A percentile compares a stretch with the other conserved stretches of the same genome.
Evolutionary conservation across 2,329 filamentous ascomycete species (phyloP).

Genomic region (Zymoseptoria tritici): DNA sequence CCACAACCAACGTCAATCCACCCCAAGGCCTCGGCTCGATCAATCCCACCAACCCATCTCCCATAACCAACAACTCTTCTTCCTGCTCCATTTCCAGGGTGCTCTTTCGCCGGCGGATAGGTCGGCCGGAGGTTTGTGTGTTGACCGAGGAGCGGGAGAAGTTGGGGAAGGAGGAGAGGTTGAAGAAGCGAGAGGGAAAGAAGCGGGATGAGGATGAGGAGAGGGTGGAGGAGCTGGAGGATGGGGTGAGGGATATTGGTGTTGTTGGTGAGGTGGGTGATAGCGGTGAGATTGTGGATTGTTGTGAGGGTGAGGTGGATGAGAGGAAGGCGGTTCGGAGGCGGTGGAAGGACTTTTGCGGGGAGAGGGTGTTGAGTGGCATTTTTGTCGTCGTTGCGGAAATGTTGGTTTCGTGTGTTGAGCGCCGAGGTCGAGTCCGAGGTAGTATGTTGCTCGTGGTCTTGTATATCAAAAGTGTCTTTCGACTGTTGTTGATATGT

Average conservation of each 20-base stretch:
- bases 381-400: slow-evolving; percentile 3
- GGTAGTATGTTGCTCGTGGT: neutral
- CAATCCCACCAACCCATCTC: slow-evolving; percentile 18
- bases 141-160: slow-evolving; percentile 12
- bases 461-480: neutral
- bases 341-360: slow-evolving; percentile 22
- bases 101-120: slow-evolving; percentile 26
- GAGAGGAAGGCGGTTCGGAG: slow-evolving; percentile 22
- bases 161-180: slow-evolving; percentile 18
- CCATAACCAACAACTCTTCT: slow-evolving; percentile 20
- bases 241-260: neutral
- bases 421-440: neutral
- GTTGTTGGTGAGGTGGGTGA: slow-evolving; percentile 3
- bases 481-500: neutral
- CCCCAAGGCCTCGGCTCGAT: slow-evolving; percentile 27
- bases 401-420: no score
- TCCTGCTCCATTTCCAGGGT: slow-evolving; percentile 26
- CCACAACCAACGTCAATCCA: slow-evolving; percentile 13
- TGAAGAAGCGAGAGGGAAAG: slow-evolving; percentile 3
- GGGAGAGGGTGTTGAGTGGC: slow-evolving; percentile 15
- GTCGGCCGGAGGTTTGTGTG: slow-evolving; percentile 1
- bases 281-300: slow-evolving; percentile 5
- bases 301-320: slow-evolving; percentile 7
- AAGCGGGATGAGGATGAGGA: slow-evolving; percentile 15
- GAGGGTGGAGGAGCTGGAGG: neutral